Conservation (phyloP, 768 basidiomycete genomes). For the Lepiota venenata region DNA sequence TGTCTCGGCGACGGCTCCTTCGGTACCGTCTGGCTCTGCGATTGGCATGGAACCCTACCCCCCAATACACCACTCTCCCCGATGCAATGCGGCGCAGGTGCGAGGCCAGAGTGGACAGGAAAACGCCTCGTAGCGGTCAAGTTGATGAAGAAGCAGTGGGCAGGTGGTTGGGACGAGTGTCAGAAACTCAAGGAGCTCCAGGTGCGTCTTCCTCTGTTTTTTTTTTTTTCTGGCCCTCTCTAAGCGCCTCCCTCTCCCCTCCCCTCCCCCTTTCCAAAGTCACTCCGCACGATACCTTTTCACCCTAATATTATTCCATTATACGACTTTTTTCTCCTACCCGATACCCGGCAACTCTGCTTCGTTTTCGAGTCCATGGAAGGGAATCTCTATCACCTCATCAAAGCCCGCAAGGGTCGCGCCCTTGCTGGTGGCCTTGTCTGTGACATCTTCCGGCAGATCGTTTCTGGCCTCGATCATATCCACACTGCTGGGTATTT, state of each 20-base stretch:
- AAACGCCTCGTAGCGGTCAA: slow-evolving; percentile 97
- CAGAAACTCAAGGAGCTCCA: slow-evolving; percentile 93
- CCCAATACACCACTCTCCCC: slow-evolving; percentile 88
- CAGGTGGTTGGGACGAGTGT: slow-evolving; percentile 98
- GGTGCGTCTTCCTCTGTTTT: slow-evolving; percentile 41
- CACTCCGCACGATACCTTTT: slow-evolving; percentile 88
- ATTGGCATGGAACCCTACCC: slow-evolving; percentile 96
- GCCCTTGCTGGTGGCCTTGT: slow-evolving; percentile 96
- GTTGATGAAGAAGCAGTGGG: slow-evolving; percentile 97
- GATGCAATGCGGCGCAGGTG: slow-evolving; percentile 94
- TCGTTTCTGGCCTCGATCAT: slow-evolving; percentile 86
- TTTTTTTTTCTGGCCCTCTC: slow-evolving; percentile 14
- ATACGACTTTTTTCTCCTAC: slow-evolving; percentile 99
- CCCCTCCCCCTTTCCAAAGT: slow-evolving; percentile 48
- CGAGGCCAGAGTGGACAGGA: slow-evolving; percentile 90
- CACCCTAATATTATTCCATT: slow-evolving; percentile 98
- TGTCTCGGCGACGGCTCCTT: slow-evolving; percentile 98
- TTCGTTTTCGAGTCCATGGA: slow-evolving; percentile 99
- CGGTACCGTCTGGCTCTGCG: slow-evolving; percentile 97
- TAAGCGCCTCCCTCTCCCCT: slow-evolving; percentile 11
- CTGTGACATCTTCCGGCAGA: slow-evolving; percentile 92
- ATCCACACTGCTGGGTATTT: slow-evolving; percentile 94
- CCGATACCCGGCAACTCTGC: slow-evolving; percentile 92
- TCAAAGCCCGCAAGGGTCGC: slow-evolving; percentile 93
- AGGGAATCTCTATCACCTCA: slow-evolving; percentile 98